Conservation (phyloP, 495 filamentous ascomycete genomes). For the Hypoxylon cercidicola region DNA sequence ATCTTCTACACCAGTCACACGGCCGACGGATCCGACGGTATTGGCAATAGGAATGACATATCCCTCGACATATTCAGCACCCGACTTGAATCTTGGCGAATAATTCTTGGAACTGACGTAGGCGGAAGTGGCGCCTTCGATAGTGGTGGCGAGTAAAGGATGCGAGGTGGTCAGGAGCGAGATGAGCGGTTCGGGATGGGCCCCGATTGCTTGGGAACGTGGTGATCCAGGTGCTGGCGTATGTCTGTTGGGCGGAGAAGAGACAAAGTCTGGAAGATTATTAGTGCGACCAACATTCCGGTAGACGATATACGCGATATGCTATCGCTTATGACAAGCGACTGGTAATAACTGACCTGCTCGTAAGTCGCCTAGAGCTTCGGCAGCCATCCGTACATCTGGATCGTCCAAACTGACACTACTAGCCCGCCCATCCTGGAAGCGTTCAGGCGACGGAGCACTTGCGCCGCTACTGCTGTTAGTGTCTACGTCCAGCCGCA, state of each 20-base stretch:
- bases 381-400: conserved; percentile 81
- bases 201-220: conserved; percentile 34
- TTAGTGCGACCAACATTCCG: conserved; percentile 48
- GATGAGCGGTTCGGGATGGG: conserved; percentile 75
- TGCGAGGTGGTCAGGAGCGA: conserved; percentile 82
- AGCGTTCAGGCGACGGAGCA: conserved; percentile 54
- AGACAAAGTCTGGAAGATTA: conserved; percentile 60
- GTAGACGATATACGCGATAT: conserved; percentile 26
- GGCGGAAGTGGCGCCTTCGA: conserved; percentile 80
- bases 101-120: conserved; percentile 88
- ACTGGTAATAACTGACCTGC: conserved; percentile 67
- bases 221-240: conserved; percentile 48
- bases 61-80: conserved; percentile 86
- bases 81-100: conserved; percentile 82
- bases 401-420: conserved; percentile 84
- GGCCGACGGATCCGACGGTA: conserved; percentile 81
- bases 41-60: conserved; percentile 84
- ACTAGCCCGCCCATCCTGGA: conserved; percentile 51
- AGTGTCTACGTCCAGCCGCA: conserved; percentile 46
- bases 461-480: conserved; percentile 52
- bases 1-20: conserved; percentile 84
- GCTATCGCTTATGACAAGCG: conserved; percentile 31
- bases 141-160: conserved; percentile 80
- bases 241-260: conserved; percentile 62
- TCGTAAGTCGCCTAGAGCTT: conserved; percentile 85